phyloP scores from a whole-genome alignment of 108 stramenopile genomes.

The Skeletonema tropicum region DNA sequence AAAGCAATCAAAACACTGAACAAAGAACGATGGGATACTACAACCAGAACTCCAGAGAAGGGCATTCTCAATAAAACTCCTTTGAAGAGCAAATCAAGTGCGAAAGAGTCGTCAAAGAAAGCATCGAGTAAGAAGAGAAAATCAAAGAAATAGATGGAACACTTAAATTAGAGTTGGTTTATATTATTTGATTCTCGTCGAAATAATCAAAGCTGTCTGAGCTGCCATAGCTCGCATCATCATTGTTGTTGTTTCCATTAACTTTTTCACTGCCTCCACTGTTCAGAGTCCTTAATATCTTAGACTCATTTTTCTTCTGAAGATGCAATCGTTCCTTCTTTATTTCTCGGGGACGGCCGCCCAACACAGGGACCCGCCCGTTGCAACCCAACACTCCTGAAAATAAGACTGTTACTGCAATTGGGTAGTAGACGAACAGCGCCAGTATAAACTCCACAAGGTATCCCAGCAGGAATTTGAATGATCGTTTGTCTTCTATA shows the following conservation, averaged over 20 bases:
- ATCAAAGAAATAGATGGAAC: neutral
- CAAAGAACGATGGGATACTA: conserved; percentile 48
- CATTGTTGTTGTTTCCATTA: neutral
- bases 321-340: conserved; percentile 36
- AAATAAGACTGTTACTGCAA: conserved; percentile 51
- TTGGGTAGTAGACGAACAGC: conserved; percentile 53
- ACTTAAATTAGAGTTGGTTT: neutral
- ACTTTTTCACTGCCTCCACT: conserved; percentile 1
- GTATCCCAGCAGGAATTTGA: conserved; percentile 52
- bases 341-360: conserved; percentile 55
- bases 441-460: conserved; percentile 52
- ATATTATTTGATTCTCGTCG: conserved; percentile 26
- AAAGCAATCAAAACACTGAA: conserved; percentile 65
- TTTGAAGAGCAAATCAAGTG: neutral
- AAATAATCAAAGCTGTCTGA: conserved; percentile 15
- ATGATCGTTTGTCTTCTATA: conserved; percentile 40
- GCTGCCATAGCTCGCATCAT: conserved; percentile 5
- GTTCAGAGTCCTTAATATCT: conserved; percentile 14
- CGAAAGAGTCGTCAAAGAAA: neutral
- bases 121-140: neutral
- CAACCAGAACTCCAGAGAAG: conserved; percentile 65
- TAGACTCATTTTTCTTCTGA: conserved; percentile 22
- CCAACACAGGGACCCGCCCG: conserved; percentile 55
- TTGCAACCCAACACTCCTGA: conserved; percentile 54
- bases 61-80: conserved; percentile 47